phyloP scores from a whole-genome alignment of 352 stramenopile species.

The Plasmopara halstedii region DNA sequence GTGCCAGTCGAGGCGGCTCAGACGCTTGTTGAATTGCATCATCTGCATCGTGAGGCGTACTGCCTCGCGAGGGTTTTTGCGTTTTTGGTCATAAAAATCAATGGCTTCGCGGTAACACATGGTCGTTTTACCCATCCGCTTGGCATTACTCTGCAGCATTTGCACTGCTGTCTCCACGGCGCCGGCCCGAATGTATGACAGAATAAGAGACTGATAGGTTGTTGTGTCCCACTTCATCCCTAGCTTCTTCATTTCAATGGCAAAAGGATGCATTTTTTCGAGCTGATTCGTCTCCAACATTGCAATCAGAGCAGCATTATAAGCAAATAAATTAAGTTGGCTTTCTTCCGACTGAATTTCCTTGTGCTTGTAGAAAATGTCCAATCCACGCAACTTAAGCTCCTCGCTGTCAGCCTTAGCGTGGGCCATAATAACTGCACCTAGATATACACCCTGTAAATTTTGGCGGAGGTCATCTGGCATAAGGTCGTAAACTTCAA shows the following conservation, averaged over 20 bases:
- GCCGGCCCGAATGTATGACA: constrained; percentile 53
- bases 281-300: constrained; percentile 50
- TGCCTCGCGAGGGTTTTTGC: constrained; percentile 53
- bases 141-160: constrained; percentile 58
- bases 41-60: constrained; percentile 79
- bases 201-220: constrained; percentile 56
- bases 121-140: constrained; percentile 65
- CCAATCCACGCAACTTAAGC: constrained; percentile 28
- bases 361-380: constrained; percentile 54
- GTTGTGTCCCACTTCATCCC: constrained; percentile 60
- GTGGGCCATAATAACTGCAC: constrained; percentile 67
- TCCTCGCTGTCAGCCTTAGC: constrained; percentile 43
- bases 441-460: constrained; percentile 48
- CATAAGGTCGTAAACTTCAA: constrained; percentile 62
- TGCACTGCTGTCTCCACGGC: constrained; percentile 54
- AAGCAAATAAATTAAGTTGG: constrained; percentile 56
- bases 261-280: constrained; percentile 45
- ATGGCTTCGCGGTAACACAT: constrained; percentile 71
- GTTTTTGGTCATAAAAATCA: constrained; percentile 48
- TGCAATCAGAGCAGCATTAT: constrained; percentile 59
- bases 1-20: constrained; percentile 74
- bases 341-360: constrained; percentile 14
- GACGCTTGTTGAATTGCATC: constrained; percentile 72
- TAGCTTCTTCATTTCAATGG: constrained; percentile 49
- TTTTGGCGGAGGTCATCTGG: constrained; percentile 21